These are phyloP conservation scores for Pestalotiopsis sp. DNA, from an alignment of 2,329 filamentous ascomycete genomes.

Conservation along the genomic window DNA sequence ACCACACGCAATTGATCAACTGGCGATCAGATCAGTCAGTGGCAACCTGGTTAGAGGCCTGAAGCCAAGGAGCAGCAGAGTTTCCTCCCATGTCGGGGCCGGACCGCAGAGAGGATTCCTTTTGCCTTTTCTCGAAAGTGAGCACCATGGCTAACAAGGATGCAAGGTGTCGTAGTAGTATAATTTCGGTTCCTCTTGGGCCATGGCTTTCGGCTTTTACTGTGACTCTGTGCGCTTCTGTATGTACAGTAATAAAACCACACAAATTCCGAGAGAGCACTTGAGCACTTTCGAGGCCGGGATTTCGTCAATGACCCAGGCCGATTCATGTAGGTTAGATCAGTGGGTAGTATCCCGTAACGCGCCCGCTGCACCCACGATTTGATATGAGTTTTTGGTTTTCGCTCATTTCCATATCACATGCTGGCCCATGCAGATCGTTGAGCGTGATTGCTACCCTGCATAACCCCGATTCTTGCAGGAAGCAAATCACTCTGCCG, in stretches of 20 bases:
- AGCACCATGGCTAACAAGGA: too few relatives aligned
- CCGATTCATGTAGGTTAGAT: too few relatives aligned
- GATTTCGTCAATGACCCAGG: too few relatives aligned
- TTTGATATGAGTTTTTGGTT: not conserved
- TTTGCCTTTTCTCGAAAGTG: not conserved
- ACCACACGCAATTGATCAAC: constrained; percentile 1
- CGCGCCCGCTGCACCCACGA: not conserved
- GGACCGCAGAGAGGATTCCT: not conserved
- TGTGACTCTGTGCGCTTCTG: too few relatives aligned
- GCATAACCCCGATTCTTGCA: not conserved
- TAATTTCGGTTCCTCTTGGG: too few relatives aligned
- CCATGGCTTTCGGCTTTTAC: too few relatives aligned
- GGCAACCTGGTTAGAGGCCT: not conserved
- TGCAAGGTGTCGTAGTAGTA: too few relatives aligned
- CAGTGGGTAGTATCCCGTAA: not conserved
- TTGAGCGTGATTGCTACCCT: not conserved
- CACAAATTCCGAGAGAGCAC: too few relatives aligned
- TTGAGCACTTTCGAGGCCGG: too few relatives aligned
- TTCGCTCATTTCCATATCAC: not conserved
- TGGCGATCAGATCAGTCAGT: not conserved
- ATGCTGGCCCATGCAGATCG: not conserved
- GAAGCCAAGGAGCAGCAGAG: not conserved
- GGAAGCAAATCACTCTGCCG: not conserved
- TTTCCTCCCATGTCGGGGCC: not conserved
- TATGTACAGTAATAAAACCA: too few relatives aligned